Conservation (phyloP, 2,329 filamentous ascomycete species). For the Exserohilum turcica region DNA sequence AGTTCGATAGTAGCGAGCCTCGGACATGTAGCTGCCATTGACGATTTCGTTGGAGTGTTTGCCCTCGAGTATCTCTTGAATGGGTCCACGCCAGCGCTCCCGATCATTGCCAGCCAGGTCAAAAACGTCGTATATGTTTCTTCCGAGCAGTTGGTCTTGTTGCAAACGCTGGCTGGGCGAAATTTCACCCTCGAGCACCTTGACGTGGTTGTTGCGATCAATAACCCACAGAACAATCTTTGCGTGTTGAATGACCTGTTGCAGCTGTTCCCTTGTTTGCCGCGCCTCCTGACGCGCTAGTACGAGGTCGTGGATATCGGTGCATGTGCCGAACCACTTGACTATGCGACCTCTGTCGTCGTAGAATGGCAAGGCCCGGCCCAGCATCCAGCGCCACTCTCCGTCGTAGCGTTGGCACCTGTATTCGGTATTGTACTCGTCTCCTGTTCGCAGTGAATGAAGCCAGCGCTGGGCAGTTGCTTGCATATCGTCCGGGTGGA, state of each 20-base stretch:
- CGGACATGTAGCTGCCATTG: constrained; percentile 62
- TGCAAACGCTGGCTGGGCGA: constrained; percentile 49
- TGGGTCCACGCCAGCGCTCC: constrained; percentile 58
- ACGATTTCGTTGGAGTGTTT: constrained; percentile 64
- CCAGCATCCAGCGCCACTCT: constrained; percentile 79
- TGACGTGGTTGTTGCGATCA: constrained; percentile 65
- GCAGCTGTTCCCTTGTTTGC: constrained; percentile 70
- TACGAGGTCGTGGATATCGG: constrained; percentile 77
- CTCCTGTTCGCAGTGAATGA: constrained; percentile 67
- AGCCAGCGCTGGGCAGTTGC: constrained; percentile 63
- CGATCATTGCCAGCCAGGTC: constrained; percentile 34
- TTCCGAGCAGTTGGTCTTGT: constrained; percentile 55
- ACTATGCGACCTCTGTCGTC: constrained; percentile 71
- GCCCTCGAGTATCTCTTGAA: constrained; percentile 69
- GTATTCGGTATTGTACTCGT: constrained; percentile 71
- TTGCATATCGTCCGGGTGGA: constrained; percentile 72
- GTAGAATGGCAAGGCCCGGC: constrained; percentile 69
- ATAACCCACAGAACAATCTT: constrained; percentile 78
- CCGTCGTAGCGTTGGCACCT: constrained; percentile 69
- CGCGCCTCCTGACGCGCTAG: constrained; percentile 69
- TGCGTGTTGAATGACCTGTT: constrained; percentile 74
- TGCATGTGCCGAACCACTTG: constrained; percentile 82
- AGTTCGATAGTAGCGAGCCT: constrained; percentile 71
- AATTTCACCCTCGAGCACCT: constrained; percentile 71
- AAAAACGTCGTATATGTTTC: constrained; percentile 70